These are phyloP conservation scores for Cryptococcus deneoformans DNA, from an alignment of 1,284 basidiomycete genomes.

Conservation along the genomic window DNA sequence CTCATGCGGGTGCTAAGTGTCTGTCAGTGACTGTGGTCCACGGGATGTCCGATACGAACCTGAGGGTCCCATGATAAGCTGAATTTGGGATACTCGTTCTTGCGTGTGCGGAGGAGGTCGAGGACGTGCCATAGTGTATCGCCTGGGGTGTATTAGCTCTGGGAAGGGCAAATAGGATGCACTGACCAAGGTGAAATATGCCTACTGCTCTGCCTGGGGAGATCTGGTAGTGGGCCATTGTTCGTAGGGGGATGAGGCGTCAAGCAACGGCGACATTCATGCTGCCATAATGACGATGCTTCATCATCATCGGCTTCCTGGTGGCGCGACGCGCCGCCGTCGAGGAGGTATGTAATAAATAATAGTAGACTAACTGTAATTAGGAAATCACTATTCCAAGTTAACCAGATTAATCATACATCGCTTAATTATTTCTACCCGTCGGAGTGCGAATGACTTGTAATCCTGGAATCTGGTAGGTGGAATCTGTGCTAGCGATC, in stretches of 20 bases:
- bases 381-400: too few species aligned
- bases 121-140: slow-evolving; percentile 76
- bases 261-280: background rate
- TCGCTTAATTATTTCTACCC: too few species aligned
- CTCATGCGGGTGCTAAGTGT: slow-evolving; percentile 50
- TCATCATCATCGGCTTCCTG: too few species aligned
- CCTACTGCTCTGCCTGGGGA: slow-evolving; percentile 73
- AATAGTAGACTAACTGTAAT: too few species aligned
- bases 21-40: background rate
- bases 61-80: slow-evolving; percentile 80
- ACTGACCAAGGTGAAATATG: slow-evolving; percentile 68
- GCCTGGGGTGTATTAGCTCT: slow-evolving; percentile 52
- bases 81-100: slow-evolving; percentile 65
- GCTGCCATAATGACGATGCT: too few species aligned
- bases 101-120: slow-evolving; percentile 58
- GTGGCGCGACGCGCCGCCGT: too few species aligned
- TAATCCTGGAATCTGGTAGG: too few species aligned
- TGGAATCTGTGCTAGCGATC: too few species aligned
- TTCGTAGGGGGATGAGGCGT: slow-evolving; percentile 1
- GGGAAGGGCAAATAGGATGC: background rate
- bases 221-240: slow-evolving; percentile 62
- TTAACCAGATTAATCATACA: too few species aligned
- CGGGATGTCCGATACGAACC: slow-evolving; percentile 35
- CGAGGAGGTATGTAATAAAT: too few species aligned
- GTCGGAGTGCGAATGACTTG: too few species aligned